These are phyloP conservation scores for Evernia prunastri DNA, from an alignment of 495 filamentous ascomycete species.

Conservation along the genomic window DNA sequence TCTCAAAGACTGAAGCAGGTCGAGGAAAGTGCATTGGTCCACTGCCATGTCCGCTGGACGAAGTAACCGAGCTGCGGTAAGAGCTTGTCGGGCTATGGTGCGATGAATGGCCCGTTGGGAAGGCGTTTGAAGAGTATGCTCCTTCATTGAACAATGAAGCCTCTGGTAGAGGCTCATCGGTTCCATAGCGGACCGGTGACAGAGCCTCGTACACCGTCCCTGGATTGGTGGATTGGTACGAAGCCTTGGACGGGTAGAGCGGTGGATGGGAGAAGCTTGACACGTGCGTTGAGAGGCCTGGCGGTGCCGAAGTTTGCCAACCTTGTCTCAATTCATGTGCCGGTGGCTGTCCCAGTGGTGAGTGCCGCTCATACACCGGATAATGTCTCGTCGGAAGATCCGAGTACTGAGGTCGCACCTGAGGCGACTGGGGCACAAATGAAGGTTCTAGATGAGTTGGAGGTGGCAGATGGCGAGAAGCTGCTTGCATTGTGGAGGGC, in stretches of 20 bases:
- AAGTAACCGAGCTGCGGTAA: constrained; percentile 20
- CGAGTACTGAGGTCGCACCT: constrained; percentile 19
- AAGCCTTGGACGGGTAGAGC: constrained; percentile 21
- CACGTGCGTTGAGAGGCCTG: constrained; percentile 2
- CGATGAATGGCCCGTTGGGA: constrained; percentile 6
- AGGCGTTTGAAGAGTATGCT: constrained; percentile 12
- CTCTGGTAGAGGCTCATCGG: constrained; percentile 15
- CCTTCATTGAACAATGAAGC: constrained; percentile 22
- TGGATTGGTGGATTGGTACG: constrained; percentile 23
- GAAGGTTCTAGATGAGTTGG: constrained; percentile 19
- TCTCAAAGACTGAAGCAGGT: constrained; percentile 2
- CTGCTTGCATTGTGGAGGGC: constrained; percentile 10
- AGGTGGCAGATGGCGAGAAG: constrained; percentile 11
- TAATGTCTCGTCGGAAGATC: constrained; percentile 13
- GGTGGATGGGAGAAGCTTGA: constrained; percentile 20
- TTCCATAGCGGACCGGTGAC: constrained; percentile 17
- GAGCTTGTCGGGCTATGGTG: constrained; percentile 20
- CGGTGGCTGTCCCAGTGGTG: constrained; percentile 2
- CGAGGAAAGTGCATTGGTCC: constrained; percentile 13
- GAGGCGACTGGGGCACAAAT: constrained; percentile 16
- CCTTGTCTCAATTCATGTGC: constrained; percentile 9
- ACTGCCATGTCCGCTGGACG: constrained; percentile 19
- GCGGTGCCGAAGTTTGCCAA: constrained; percentile 6
- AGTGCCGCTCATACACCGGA: constrained; percentile 10
- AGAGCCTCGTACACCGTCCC: constrained; percentile 24